Base-by-base conservation (phyloP, 805 yeast species). In the Limtongia smithiae region DNA sequence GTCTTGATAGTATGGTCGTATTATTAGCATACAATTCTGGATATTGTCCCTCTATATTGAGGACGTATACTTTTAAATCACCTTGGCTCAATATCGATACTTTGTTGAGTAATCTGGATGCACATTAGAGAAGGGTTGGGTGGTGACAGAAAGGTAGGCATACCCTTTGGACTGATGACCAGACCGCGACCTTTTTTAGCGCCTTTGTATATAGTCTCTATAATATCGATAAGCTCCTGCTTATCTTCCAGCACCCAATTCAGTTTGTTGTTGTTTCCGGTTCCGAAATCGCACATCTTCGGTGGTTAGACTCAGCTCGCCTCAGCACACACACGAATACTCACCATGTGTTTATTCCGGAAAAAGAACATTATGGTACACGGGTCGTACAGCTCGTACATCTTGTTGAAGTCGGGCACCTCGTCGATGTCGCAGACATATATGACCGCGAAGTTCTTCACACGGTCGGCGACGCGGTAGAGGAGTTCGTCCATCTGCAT, bases 261-360 rank as follows among this genome's bases (percentile, higher is more conserved):
- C 71, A 93, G 71, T 72, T 93, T 91, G 72, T 93, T 93, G 68
- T 93, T 93, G 65, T 93, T 89, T 28, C 98, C 98, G 0, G 97
- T 93, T 2, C 98, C 98, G 67, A 90, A 89, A 71, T 93, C 98
- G 68, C 96, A 87, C 94, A 93, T 81, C 95, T 53, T 21, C 6
- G 20, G 14, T 12, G 4, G 34, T 27, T 20, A 45, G 32, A 30
- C 12, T 14, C 45, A 12, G 17, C 25, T 38, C 14, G 21, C 9
- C n/a, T 33, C 15, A 32, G 22, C 15, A 15, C n/a, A 15, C 20
- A 12, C 18, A 20, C 36, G 24, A 27, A 4, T 14, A 30, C 52
- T 20, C 35, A 54, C 58, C 58, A 54, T 54, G 30, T 54, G 58
- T 33, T 54, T 68, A 69, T 91, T 91, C 44, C 94, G 73, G 69